phyloP scores from a whole-genome alignment of 495 filamentous ascomycete species.

The Penicillium malachiteum region DNA sequence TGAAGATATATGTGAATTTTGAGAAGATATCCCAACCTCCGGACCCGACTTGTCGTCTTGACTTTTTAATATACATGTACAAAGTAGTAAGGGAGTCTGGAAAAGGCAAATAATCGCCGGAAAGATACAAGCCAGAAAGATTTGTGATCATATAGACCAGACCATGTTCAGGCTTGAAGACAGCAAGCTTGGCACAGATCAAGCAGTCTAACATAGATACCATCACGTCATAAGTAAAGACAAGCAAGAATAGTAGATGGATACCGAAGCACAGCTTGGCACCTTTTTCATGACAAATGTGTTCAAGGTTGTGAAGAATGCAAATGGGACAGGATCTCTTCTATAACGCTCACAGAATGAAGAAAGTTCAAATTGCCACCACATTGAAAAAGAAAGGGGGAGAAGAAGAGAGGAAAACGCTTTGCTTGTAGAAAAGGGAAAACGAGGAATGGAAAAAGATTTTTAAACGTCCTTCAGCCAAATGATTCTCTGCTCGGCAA shows the following conservation, averaged over 20 bases:
- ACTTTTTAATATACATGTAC: background rate
- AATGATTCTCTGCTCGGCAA: slow-evolving; percentile 25
- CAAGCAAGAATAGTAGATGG: slow-evolving; percentile 1
- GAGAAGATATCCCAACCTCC: too few relatives aligned
- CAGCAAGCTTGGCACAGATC: background rate
- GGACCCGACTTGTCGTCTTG: too few relatives aligned
- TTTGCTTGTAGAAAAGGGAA: slow-evolving; percentile 7
- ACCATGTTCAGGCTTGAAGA: background rate
- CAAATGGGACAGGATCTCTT: slow-evolving; percentile 1
- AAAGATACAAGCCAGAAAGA: background rate
- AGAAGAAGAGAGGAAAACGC: background rate
- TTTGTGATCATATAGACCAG: background rate
- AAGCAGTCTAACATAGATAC: slow-evolving; percentile 6
- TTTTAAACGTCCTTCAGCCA: slow-evolving; percentile 31
- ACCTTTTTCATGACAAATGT: background rate
- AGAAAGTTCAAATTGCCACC: background rate
- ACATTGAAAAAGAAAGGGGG: background rate
- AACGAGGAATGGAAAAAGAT: background rate
- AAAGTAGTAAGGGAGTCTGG: background rate
- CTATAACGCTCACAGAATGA: background rate
- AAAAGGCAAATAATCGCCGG: background rate
- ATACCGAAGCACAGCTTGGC: background rate
- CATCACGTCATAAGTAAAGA: slow-evolving; percentile 21
- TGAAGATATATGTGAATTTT: too few relatives aligned
- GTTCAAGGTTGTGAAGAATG: background rate